Percentiles rank a stretch among this genome's conserved stretches.
Evolutionary conservation across 768 basidiomycete genomes (phyloP).

Genomic region (Lactarius trivialis): DNA sequence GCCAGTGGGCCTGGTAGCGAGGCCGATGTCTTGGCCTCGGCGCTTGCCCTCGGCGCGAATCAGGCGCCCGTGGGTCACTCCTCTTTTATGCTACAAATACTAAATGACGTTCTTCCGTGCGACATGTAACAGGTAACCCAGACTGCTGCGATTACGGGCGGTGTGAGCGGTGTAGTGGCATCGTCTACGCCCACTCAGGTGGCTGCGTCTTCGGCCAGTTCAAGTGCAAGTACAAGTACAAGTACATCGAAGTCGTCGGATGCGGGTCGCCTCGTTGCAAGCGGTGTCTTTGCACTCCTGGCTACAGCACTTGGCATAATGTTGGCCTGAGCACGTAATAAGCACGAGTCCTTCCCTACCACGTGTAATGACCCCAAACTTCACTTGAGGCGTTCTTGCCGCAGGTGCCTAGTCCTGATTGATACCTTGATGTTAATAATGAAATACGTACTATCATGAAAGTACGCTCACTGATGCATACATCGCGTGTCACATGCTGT

Average conservation of each 20-base stretch:
- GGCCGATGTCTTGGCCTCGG: no score
- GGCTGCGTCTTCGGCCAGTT: background rate
- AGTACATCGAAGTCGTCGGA: background rate
- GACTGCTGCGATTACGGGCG: constrained; percentile 38
- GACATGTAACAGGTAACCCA: constrained; percentile 32
- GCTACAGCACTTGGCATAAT: constrained; percentile 2
- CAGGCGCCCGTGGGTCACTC: no score
- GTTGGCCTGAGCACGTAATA: background rate
- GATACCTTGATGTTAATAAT: no score
- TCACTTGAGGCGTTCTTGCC: background rate
- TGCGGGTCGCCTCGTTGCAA: constrained; percentile 1
- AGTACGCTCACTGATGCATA: background rate
- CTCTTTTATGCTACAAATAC: background rate
- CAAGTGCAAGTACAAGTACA: no score
- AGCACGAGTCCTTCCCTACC: background rate
- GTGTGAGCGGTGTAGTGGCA: constrained; percentile 27
- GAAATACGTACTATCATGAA: background rate
- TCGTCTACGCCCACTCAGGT: constrained; percentile 12
- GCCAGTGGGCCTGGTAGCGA: constrained; percentile 39
- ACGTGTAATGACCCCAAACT: background rate
- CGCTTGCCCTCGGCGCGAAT: no score
- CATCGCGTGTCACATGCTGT: no score
- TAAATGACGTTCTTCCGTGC: background rate
- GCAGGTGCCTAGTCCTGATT: background rate
- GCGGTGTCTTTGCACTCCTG: constrained; percentile 6